Evolutionary conservation across 2,329 filamentous ascomycete species (phyloP).

Genomic region (Cladosporium sp.): DNA sequence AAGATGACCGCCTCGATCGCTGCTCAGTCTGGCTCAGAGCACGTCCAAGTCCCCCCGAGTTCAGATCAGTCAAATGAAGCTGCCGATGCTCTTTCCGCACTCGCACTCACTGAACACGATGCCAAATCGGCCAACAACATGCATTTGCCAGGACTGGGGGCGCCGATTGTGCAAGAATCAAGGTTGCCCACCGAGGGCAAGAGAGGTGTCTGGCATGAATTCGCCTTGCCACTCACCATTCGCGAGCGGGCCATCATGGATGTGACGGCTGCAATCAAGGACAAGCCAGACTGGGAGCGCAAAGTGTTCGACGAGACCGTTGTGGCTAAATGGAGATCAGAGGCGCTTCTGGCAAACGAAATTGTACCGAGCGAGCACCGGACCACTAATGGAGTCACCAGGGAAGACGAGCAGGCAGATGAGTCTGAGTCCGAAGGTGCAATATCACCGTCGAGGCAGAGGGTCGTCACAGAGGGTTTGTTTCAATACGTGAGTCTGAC

Average conservation of each 20-base stretch:
- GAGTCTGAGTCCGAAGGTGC: neutral
- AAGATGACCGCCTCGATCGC: neutral
- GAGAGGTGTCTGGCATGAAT: neutral
- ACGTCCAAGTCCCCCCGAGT: neutral
- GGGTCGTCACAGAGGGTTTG: neutral
- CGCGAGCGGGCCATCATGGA: neutral
- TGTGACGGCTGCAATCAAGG: neutral
- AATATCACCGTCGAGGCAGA: neutral
- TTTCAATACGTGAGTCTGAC: neutral
- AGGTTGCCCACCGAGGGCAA: neutral
- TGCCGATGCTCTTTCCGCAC: neutral
- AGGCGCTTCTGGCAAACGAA: neutral
- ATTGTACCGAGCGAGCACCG: neutral
- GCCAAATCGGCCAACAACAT: neutral
- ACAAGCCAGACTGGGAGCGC: constrained; percentile 4
- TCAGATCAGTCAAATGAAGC: neutral
- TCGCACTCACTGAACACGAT: neutral
- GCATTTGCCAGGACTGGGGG: neutral
- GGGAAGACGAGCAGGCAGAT: neutral
- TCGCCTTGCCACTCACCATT: neutral
- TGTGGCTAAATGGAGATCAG: neutral
- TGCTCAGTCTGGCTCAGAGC: neutral
- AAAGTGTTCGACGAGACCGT: constrained; percentile 4
- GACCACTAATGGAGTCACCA: too few relatives aligned
- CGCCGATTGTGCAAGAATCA: neutral